These are phyloP conservation scores for Atkinsonella hypoxylon DNA, from an alignment of 2,329 filamentous ascomycete genomes.

Conservation along the genomic window DNA sequence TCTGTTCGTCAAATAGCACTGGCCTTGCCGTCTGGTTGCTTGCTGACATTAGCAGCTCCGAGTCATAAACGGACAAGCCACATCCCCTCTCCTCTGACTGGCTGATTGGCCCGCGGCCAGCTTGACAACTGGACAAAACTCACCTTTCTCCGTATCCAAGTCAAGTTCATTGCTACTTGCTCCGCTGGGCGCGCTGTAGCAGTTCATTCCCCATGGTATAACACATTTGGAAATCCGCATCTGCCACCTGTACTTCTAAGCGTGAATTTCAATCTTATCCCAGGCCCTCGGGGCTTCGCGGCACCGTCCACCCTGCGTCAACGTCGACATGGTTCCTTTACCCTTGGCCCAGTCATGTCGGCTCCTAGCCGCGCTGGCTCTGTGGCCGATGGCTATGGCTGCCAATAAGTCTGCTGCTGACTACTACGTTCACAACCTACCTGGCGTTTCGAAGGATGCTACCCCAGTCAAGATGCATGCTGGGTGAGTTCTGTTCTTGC, in stretches of 20 bases:
- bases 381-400: constrained; percentile 26
- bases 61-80: constrained; percentile 5
- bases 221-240: background rate
- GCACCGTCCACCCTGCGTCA: background rate
- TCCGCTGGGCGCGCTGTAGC: background rate
- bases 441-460: constrained; percentile 62
- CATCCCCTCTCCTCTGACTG: constrained; percentile 5
- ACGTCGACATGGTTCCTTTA: constrained; percentile 4
- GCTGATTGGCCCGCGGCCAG: too few relatives aligned
- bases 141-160: background rate
- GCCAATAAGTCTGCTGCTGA: constrained; percentile 43
- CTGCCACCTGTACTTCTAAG: background rate
- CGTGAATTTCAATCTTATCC: background rate
- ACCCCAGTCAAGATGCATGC: constrained; percentile 93
- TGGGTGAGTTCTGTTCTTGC: constrained; percentile 49
- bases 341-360: constrained; percentile 7
- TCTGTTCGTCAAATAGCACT: too few relatives aligned
- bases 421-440: constrained; percentile 79
- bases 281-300: background rate
- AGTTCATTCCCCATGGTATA: background rate
- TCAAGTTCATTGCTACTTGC: background rate
- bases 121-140: background rate
- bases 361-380: constrained; percentile 23
- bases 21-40: background rate
- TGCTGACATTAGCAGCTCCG: background rate